phyloP scores from a whole-genome alignment of 371 early-diverging fungal genomes.

The Mortierella sp. region DNA sequence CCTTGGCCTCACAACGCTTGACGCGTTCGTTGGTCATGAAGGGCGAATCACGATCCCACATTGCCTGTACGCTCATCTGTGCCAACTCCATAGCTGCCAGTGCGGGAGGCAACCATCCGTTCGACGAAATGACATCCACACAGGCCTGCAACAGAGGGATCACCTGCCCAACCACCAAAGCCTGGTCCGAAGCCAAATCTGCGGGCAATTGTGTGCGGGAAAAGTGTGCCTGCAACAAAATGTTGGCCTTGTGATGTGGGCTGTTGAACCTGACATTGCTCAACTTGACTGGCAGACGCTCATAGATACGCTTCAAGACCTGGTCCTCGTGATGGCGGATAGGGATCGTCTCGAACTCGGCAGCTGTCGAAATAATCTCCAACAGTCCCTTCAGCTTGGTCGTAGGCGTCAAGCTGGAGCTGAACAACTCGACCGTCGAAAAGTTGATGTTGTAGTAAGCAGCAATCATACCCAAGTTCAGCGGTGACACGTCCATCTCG shows the following conservation, averaged over 20 bases:
- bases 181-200: slow-evolving; percentile 94
- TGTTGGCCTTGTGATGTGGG: slow-evolving; percentile 91
- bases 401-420: slow-evolving; percentile 84
- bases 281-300: slow-evolving; percentile 85
- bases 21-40: slow-evolving; percentile 81
- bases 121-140: slow-evolving; percentile 95
- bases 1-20: slow-evolving; percentile 73
- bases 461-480: slow-evolving; percentile 98
- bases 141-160: slow-evolving; percentile 93
- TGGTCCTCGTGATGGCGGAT: slow-evolving; percentile 94
- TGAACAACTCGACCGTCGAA: slow-evolving; percentile 94
- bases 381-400: slow-evolving; percentile 94
- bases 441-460: slow-evolving; percentile 97
- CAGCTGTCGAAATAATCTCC: slow-evolving; percentile 92
- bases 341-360: slow-evolving; percentile 93
- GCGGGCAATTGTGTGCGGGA: slow-evolving; percentile 90
- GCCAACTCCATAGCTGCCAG: slow-evolving; percentile 95
- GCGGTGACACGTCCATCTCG: slow-evolving; percentile 85
- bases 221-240: slow-evolving; percentile 96
- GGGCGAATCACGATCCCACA: slow-evolving; percentile 96
- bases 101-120: slow-evolving; percentile 94
- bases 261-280: slow-evolving; percentile 70
- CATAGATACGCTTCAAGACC: slow-evolving; percentile 83
- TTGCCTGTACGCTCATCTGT: slow-evolving; percentile 98
- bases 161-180: slow-evolving; percentile 74